Conservation (phyloP, 805 yeast genomes). For the Cyberlindnera meyerae region DNA sequence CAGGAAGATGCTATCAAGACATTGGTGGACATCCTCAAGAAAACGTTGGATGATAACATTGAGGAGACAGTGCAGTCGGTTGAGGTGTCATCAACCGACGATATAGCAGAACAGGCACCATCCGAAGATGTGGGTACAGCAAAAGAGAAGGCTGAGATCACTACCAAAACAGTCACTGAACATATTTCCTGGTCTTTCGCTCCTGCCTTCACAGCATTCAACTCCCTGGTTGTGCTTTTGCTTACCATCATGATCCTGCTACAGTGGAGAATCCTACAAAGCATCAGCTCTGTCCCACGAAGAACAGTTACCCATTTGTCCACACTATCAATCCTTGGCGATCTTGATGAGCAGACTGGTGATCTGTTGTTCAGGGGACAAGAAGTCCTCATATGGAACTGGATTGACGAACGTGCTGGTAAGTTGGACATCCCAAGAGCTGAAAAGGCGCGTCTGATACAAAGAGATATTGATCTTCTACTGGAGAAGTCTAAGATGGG, state of each 20-base stretch:
- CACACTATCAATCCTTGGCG: background rate
- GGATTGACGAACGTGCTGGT: slow-evolving; percentile 27
- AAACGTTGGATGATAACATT: slow-evolving; percentile 22
- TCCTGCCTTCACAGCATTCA: no score
- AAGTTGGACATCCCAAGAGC: slow-evolving; percentile 5
- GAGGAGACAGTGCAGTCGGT: background rate
- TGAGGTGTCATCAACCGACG: no score
- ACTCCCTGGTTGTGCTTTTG: no score
- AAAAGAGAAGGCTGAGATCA: slow-evolving; percentile 12
- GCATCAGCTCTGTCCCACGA: background rate
- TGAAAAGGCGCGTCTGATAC: slow-evolving; percentile 5
- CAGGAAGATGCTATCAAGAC: slow-evolving; percentile 60
- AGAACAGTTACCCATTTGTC: no score
- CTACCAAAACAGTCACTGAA: no score
- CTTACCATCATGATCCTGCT: no score
- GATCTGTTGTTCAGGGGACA: slow-evolving; percentile 19
- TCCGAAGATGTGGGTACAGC: no score
- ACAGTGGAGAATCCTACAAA: no score
- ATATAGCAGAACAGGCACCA: no score
- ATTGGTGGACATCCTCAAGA: slow-evolving; percentile 30
- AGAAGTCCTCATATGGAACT: slow-evolving; percentile 24
- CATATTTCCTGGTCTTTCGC: no score
- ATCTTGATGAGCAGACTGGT: slow-evolving; percentile 7
- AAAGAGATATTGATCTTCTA: slow-evolving; percentile 21
- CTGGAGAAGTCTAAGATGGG: slow-evolving; percentile 21